phyloP scores from a whole-genome alignment of 768 basidiomycete genomes.

The Macrolepiota fuliginosa region DNA sequence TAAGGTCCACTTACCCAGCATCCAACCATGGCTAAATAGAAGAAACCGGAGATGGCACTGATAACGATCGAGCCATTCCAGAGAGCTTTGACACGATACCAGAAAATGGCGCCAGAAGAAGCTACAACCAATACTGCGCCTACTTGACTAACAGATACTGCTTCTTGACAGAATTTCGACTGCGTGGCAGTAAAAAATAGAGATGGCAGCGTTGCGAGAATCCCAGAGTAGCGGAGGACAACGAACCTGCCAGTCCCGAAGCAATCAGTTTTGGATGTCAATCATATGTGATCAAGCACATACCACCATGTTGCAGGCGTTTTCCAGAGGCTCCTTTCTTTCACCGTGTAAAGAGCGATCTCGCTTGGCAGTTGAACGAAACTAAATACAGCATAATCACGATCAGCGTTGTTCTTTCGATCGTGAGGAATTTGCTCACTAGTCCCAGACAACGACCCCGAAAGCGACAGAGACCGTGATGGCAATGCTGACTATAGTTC shows the following conservation, averaged over 20 bases:
- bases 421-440: neutral
- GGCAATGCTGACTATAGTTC: neutral
- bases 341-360: neutral
- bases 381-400: neutral
- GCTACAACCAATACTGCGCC: conserved; percentile 4
- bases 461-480: conserved; percentile 5
- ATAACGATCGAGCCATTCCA: conserved; percentile 4
- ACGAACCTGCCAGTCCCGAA: neutral
- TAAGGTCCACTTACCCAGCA: neutral
- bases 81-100: conserved; percentile 3
- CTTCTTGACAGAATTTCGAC: neutral
- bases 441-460: conserved; percentile 8
- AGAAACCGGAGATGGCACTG: neutral
- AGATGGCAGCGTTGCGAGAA: conserved; percentile 3
- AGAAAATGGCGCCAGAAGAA: conserved; percentile 7
- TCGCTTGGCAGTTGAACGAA: conserved; percentile 7
- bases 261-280: neutral
- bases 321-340: conserved; percentile 2
- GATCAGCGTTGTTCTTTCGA: neutral
- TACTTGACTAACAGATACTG: neutral
- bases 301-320: conserved; percentile 9
- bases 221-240: conserved; percentile 6
- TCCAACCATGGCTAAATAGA: conserved; percentile 5
- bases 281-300: neutral
- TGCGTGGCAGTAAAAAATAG: conserved; percentile 4